Evolutionary conservation across 306 rosid genomes (phyloP).

Genomic region (Gastrolobium bilobum): DNA sequence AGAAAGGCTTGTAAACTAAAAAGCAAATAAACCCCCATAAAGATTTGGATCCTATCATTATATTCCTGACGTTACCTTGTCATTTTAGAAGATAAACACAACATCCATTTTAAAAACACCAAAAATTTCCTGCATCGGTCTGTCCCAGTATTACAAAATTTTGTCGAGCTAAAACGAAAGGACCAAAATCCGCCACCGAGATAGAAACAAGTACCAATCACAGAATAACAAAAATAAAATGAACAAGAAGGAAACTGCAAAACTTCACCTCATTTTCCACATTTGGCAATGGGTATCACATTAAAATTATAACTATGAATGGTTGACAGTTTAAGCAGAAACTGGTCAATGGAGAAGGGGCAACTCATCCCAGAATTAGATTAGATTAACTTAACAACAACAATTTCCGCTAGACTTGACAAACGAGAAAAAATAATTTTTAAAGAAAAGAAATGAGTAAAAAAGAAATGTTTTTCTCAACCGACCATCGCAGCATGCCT

Average conservation of each 20-base stretch:
- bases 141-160: neutral
- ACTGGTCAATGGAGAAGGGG: conserved; percentile 51
- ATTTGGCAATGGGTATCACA: conserved; percentile 51
- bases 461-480: conserved; percentile 39
- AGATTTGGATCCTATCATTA: neutral
- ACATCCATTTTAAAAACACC: neutral
- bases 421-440: conserved; percentile 43
- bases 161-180: neutral
- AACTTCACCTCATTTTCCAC: conserved; percentile 53
- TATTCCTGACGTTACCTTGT: neutral
- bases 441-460: conserved; percentile 55
- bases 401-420: conserved; percentile 58
- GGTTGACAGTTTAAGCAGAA: conserved; percentile 38
- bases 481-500: conserved; percentile 34
- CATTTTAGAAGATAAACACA: neutral
- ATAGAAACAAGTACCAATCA: conserved; percentile 8
- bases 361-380: conserved; percentile 76
- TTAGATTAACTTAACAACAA: conserved; percentile 77
- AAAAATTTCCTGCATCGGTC: conserved; percentile 1
- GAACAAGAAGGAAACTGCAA: conserved; percentile 16
- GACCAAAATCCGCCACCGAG: neutral
- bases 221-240: neutral
- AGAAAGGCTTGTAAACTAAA: neutral
- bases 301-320: conserved; percentile 51
- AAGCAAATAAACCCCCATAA: neutral